Evolutionary conservation across 768 basidiomycete genomes (phyloP).

Genomic region (Leccinum incarnatum): DNA sequence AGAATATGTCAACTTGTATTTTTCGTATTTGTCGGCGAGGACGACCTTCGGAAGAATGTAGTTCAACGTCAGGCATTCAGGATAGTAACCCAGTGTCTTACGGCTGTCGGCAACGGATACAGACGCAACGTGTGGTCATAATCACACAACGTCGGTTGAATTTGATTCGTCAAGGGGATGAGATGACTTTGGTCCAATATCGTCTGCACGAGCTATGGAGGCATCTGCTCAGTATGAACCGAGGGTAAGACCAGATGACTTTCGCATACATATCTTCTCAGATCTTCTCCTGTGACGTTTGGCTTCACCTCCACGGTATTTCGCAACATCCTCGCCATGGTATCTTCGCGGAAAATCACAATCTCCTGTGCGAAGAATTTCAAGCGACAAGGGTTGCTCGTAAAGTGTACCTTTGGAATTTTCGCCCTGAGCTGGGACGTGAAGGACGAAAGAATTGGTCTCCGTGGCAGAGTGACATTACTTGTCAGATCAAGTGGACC

Average conservation of each 20-base stretch:
- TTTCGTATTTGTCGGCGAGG: constrained; percentile 94
- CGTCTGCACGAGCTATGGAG: constrained; percentile 83
- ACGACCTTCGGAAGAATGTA: constrained; percentile 55
- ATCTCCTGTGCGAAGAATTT: constrained; percentile 96
- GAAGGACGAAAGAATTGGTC: constrained; percentile 75
- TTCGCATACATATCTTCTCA: constrained; percentile 80
- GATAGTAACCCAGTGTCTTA: constrained; percentile 39
- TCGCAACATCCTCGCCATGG: constrained; percentile 91
- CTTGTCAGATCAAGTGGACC: constrained; percentile 89
- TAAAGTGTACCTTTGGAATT: constrained; percentile 79
- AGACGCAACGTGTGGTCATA: constrained; percentile 89
- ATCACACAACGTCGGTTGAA: constrained; percentile 86
- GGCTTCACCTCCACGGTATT: constrained; percentile 90
- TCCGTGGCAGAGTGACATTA: constrained; percentile 78
- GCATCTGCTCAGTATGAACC: neutral
- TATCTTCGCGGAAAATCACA: constrained; percentile 88
- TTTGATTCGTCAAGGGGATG: constrained; percentile 77
- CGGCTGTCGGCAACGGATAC: constrained; percentile 91
- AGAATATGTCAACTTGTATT: constrained; percentile 94
- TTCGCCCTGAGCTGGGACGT: constrained; percentile 64
- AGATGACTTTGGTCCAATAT: constrained; percentile 95
- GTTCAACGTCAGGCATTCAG: constrained; percentile 6
- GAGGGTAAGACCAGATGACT: neutral
- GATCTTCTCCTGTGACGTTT: constrained; percentile 68
- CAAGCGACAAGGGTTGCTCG: constrained; percentile 89